Evolutionary conservation across 2,329 filamentous ascomycete species (phyloP).

Genomic region (Pseudonectria foliicola): DNA sequence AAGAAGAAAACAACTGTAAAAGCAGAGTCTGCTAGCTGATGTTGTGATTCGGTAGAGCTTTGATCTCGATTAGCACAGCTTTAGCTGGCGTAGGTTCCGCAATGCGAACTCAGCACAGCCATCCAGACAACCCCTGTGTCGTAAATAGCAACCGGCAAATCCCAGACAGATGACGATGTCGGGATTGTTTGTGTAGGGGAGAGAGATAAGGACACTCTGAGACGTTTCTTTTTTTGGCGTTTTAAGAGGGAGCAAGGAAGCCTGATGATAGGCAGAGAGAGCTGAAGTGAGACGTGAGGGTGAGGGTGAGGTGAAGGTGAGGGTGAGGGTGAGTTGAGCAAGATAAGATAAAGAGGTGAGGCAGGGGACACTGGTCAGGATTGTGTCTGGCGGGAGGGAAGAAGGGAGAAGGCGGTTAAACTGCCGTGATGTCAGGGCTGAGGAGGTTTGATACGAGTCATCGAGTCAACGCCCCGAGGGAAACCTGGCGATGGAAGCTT

Average conservation of each 20-base stretch:
- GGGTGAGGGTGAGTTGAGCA: no score
- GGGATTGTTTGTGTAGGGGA: background rate
- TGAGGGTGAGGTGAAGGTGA: no score
- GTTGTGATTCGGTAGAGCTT: slow-evolving; percentile 15
- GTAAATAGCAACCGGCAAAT: slow-evolving; percentile 22
- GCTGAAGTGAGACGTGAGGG: no score
- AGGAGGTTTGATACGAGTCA: slow-evolving; percentile 6
- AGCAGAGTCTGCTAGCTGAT: slow-evolving; percentile 9
- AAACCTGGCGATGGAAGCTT: slow-evolving; percentile 22
- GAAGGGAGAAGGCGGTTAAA: no score
- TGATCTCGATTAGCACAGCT: slow-evolving; percentile 21
- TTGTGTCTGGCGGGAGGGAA: no score
- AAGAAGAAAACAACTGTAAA: slow-evolving; percentile 8
- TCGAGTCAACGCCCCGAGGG: slow-evolving; percentile 7
- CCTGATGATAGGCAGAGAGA: background rate
- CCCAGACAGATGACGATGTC: slow-evolving; percentile 3
- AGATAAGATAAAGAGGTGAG: no score
- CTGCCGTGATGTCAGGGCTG: no score
- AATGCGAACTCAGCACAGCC: slow-evolving; percentile 24
- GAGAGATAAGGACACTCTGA: slow-evolving; percentile 21
- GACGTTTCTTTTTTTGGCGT: slow-evolving; percentile 5
- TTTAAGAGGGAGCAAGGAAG: background rate
- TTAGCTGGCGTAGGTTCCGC: slow-evolving; percentile 12
- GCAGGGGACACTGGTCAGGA: no score
- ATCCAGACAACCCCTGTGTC: slow-evolving; percentile 22